phyloP scores from a whole-genome alignment of 108 stramenopile genomes.

The Chaetoceros muelleri region DNA sequence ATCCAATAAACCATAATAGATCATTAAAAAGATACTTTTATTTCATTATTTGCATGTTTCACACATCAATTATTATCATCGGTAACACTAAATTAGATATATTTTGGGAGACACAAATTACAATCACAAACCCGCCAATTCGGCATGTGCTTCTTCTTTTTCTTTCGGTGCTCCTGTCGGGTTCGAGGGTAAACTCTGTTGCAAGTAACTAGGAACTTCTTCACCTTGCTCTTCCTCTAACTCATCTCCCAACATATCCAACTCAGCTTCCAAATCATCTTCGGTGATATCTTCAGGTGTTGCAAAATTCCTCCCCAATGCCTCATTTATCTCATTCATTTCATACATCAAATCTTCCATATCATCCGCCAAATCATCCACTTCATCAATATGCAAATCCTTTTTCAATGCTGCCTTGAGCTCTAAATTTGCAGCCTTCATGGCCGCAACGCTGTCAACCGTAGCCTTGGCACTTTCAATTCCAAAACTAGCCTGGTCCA shows the following conservation, averaged over 20 bases:
- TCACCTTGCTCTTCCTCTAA: conserved; percentile 66
- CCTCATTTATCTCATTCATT: conserved; percentile 93
- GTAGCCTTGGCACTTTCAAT: conserved; percentile 94
- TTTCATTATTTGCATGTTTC: too few relatives aligned
- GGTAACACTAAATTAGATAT: too few relatives aligned
- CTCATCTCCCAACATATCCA: conserved; percentile 93
- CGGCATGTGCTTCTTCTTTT: neutral
- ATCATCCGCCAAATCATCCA: conserved; percentile 93
- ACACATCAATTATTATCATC: too few relatives aligned
- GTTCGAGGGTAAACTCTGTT: conserved; percentile 35
- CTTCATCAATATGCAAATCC: conserved; percentile 87
- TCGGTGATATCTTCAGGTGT: conserved; percentile 94
- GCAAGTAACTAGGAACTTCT: conserved; percentile 51
- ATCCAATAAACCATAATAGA: too few relatives aligned
- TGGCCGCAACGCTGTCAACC: conserved; percentile 83
- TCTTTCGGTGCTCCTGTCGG: conserved; percentile 22
- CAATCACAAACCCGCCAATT: neutral
- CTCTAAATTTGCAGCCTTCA: conserved; percentile 88
- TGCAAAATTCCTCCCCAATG: conserved; percentile 85
- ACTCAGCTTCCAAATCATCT: conserved; percentile 93
- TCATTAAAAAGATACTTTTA: too few relatives aligned
- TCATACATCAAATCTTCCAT: conserved; percentile 89
- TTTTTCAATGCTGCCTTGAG: conserved; percentile 80
- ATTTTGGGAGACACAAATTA: too few relatives aligned
- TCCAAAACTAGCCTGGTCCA: conserved; percentile 91